Base-by-base conservation (phyloP, 2,329 filamentous ascomycete species). In the Colletotrichum gloeosporioides region DNA sequence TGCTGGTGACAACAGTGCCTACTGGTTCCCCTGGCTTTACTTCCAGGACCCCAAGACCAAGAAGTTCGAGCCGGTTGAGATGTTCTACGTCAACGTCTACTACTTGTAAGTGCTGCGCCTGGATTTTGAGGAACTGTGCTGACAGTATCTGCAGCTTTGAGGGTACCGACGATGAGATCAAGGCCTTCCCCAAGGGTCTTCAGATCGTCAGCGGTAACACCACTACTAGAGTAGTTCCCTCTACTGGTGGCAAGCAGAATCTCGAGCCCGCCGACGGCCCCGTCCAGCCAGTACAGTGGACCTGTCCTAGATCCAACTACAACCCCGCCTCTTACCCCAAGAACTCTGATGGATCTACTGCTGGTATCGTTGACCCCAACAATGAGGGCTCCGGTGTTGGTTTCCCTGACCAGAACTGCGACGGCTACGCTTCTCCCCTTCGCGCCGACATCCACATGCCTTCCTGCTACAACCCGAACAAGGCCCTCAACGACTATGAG, bases 81-180 rank as follows among this genome's bases (percentile, higher is more conserved):
- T 94, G 77, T 92, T 93, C 80, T 95, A 95, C 82, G 92, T 93
- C 90, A 93, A 93, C 81, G 90, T 91, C 77, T 97, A 97, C 87
- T 96, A 96, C 86, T 93, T 94, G 90, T 91, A 82, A 83, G 88
- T 80, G 27, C 57, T 39, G 16, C 12, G 69, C 53, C 67, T 32
- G 8, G 29, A 81, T n/a, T 27, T 32, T 16, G 9, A 18, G 15
- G 7, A 63, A 29, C 8, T 65, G 31, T 78, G 77, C 77, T 84
- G 83, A 83, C 79, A 84, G 70, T 73, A 78, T 64, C 79, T 80
- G 7, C 78, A 87, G 88, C 84, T 93, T 93, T 82, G 91, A 93
- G 79, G 80, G 86, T 59, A 91, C 91, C 79, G 89, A 93, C 78
- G 93, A 95, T 80, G 88, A 92, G 29, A 90, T 95, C 81, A 88